Percentiles rank a stretch among this genome's conserved stretches.
Evolutionary conservation across 495 filamentous ascomycete species (phyloP).

Genomic region (Aspergillus carlsbadensis): DNA sequence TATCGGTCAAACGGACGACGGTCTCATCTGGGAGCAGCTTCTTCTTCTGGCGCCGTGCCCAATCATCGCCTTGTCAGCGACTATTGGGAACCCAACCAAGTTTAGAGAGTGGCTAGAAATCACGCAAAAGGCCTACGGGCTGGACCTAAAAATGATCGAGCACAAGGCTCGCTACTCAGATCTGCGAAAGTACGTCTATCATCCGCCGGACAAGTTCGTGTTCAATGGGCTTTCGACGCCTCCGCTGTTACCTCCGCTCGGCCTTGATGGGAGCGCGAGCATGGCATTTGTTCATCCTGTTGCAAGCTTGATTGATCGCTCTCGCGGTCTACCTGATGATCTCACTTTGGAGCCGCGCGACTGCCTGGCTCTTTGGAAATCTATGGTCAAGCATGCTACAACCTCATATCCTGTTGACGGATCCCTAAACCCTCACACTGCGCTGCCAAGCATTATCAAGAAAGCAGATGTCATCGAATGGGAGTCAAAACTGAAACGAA

Average conservation of each 20-base stretch:
- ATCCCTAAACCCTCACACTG: conserved; percentile 45
- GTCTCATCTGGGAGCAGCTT: conserved; percentile 79
- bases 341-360: conserved; percentile 68
- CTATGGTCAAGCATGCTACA: conserved; percentile 55
- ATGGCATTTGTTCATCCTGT: conserved; percentile 70
- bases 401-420: conserved; percentile 41
- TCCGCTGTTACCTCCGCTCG: conserved; percentile 37
- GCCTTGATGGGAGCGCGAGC: conserved; percentile 49
- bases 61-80: conserved; percentile 78
- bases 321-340: conserved; percentile 60
- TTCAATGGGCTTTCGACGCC: conserved; percentile 56
- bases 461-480: conserved; percentile 66
- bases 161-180: conserved; percentile 71
- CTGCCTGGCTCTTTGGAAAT: conserved; percentile 61
- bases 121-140: conserved; percentile 56
- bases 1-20: conserved; percentile 75
- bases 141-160: conserved; percentile 61
- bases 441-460: conserved; percentile 43
- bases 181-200: conserved; percentile 67
- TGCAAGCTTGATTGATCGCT: conserved; percentile 57
- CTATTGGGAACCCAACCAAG: conserved; percentile 71
- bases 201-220: conserved; percentile 46
- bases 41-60: conserved; percentile 72
- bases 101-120: conserved; percentile 65
- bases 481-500: conserved; percentile 59